phyloP scores from a whole-genome alignment of 2,329 filamentous ascomycete species.

The Neofusicoccum sp. region DNA sequence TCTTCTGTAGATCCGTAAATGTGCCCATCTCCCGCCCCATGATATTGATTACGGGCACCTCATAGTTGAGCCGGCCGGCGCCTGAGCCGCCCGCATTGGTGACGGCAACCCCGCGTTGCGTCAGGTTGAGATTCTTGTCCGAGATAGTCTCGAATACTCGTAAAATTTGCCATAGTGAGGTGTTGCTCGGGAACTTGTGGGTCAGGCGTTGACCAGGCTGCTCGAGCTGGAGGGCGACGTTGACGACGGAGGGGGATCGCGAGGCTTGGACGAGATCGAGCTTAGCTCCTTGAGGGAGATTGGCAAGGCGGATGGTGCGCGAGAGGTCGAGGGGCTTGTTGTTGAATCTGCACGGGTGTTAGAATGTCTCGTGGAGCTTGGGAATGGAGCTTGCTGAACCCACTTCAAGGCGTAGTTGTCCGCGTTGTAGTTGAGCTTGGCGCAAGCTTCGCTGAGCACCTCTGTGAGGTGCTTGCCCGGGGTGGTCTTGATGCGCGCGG shows the following conservation, averaged over 20 bases:
- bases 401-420: conserved; percentile 81
- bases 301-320: conserved; percentile 76
- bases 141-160: conserved; percentile 81
- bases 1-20: conserved; percentile 84
- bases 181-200: conserved; percentile 84
- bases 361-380: conserved; percentile 18
- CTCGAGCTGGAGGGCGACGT: conserved; percentile 80
- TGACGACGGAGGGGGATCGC: conserved; percentile 79
- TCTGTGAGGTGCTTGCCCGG: conserved; percentile 80
- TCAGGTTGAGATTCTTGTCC: conserved; percentile 65
- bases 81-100: conserved; percentile 56
- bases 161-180: conserved; percentile 83
- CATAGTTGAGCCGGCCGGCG: conserved; percentile 77
- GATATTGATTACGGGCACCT: conserved; percentile 79
- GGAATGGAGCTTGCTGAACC: conserved; percentile 22
- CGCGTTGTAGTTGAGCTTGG: conserved; percentile 70
- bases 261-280: conserved; percentile 87
- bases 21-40: conserved; percentile 76
- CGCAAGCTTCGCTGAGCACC: conserved; percentile 82
- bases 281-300: conserved; percentile 81
- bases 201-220: conserved; percentile 71
- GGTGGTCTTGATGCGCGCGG: conserved; percentile 77
- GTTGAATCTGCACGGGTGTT: conserved; percentile 47
- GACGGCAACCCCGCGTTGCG: conserved; percentile 72
- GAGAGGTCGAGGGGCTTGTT: conserved; percentile 85